Evolutionary conservation across 2,329 filamentous ascomycete species (phyloP), one percentile per base, ranked within the genome.

Genomic region (Epichloe scottii): DNA sequence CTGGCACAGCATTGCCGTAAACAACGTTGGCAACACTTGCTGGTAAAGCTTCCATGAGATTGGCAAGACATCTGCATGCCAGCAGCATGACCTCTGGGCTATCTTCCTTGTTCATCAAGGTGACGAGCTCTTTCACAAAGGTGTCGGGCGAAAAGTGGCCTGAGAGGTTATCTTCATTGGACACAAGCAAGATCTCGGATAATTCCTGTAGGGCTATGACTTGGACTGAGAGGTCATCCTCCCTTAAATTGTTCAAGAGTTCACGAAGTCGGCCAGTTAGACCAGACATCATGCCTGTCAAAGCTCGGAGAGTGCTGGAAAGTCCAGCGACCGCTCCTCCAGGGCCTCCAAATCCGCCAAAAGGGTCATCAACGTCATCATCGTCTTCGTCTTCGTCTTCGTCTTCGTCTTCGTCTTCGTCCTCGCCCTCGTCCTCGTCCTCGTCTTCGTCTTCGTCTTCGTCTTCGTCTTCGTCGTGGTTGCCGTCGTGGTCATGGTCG

Each of bases 81-180:
- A 97, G 76, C 12, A 98, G 82, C 91, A 97, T 97, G 55, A 97
- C 88, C 66, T 98, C 93, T 0, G 90, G 87, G 59, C 95, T 96
- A 64, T 94, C 89, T 60, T 95, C 89, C 52, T 94, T 89, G 62
- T 87, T 88, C 93, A 98, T 97, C 59, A 98, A 71, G 12, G 77
- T 70, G 46, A 98, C 89, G 49, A 98, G 75, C 68, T 98, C 93
- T 69, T 95, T 96, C 51, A 98, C 89, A 63, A 93, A 97, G 8
- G 87, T 79, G 68, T 98, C 93, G 2, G 93, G 89, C 1, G 88
- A 88, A 66, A 98, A 97, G 62, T 96, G 89, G 4, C 93, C 93
- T 2, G 91, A 88, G 11, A 98, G 77, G 57, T 94, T 96, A 64
- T 98, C 93, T 68, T 98, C 93, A 58, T 93, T 97, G 11, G 91